Conservation (phyloP, 768 basidiomycete species). For the Russula lepida region DNA sequence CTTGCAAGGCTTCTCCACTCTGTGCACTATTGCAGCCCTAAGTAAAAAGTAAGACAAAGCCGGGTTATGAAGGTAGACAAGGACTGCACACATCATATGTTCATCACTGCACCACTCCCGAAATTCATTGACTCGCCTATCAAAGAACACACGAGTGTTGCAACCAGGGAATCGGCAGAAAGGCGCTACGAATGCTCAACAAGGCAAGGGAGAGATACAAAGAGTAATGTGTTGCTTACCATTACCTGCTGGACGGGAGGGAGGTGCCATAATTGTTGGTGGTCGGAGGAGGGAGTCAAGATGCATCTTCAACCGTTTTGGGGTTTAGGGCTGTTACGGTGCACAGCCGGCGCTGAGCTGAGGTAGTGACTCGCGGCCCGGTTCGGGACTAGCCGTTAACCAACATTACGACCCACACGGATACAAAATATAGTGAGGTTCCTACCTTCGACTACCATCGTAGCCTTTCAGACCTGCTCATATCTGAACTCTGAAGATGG, state of each 20-base stretch:
- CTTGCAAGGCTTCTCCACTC: not conserved
- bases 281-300: no score
- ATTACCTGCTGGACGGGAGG: not conserved
- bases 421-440: no score
- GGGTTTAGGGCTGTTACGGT: no score
- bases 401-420: no score
- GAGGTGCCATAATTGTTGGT: not conserved
- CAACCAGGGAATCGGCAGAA: not conserved
- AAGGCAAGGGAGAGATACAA: no score
- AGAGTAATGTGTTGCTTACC: not conserved
- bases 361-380: no score
- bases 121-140: not conserved
- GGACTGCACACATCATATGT: not conserved
- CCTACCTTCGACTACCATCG: no score
- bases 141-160: not conserved
- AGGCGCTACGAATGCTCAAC: not conserved
- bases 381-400: no score
- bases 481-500: no score
- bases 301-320: no score
- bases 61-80: not conserved
- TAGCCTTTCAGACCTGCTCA: no score
- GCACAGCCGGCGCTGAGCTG: no score
- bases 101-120: slow-evolving; percentile 3
- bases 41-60: not conserved
- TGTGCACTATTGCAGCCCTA: not conserved